These are phyloP conservation scores for Xylaria cubensis DNA, from an alignment of 495 filamentous ascomycete species.

Conservation along the genomic window DNA sequence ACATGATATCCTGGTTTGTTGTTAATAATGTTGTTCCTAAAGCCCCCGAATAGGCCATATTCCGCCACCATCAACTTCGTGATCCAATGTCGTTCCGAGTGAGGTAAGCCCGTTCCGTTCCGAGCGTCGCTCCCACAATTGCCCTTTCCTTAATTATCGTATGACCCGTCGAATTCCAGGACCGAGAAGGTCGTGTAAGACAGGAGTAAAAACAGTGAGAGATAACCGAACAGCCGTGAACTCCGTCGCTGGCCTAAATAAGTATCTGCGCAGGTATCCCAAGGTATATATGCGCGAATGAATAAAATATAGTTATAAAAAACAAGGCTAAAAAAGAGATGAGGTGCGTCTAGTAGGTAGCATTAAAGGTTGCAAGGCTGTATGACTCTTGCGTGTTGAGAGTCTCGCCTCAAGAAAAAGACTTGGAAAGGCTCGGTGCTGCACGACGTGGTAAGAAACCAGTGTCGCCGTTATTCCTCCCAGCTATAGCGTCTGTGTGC, in stretches of 20 bases:
- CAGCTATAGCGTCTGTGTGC: slow-evolving; percentile 60
- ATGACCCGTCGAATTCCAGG: slow-evolving; percentile 7
- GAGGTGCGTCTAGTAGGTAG: slow-evolving; percentile 31
- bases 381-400: not conserved
- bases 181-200: slow-evolving; percentile 12
- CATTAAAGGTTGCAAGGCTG: slow-evolving; percentile 23
- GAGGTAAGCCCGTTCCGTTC: not conserved
- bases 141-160: not conserved
- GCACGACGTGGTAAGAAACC: not conserved
- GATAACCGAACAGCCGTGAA: slow-evolving; percentile 31
- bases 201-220: slow-evolving; percentile 27
- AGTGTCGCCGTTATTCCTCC: slow-evolving; percentile 48
- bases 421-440: not conserved
- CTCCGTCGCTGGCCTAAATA: slow-evolving; percentile 40
- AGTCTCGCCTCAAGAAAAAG: slow-evolving; percentile 1
- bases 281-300: slow-evolving; percentile 22
- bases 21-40: not conserved
- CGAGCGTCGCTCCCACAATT: not conserved
- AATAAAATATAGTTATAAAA: slow-evolving; percentile 5
- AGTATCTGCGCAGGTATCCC: slow-evolving; percentile 17
- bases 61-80: slow-evolving; percentile 8
- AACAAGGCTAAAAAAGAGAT: slow-evolving; percentile 25
- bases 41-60: not conserved
- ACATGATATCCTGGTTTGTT: not conserved
- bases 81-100: not conserved